phyloP scores from a whole-genome alignment of 1,139 yeast genomes.

The Yamadazyma dendronema region DNA sequence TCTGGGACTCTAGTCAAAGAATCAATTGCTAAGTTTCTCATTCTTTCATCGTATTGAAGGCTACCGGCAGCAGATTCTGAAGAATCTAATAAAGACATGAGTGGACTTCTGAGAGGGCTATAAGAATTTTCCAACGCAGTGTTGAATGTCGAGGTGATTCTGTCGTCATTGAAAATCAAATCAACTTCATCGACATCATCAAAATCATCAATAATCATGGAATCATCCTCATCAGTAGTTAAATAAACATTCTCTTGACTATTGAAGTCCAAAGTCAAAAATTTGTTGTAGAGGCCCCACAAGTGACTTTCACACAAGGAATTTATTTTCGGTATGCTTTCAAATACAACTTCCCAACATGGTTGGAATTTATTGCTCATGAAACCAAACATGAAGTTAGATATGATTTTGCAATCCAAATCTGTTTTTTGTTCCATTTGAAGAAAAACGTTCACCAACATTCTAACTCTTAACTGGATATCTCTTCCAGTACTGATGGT shows the following conservation, averaged over 20 bases:
- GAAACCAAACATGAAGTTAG: conserved; percentile 68
- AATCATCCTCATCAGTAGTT: conserved; percentile 16
- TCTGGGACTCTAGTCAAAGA: conserved; percentile 55
- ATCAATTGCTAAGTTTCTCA: conserved; percentile 49
- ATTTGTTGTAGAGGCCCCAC: conserved; percentile 54
- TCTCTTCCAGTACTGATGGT: conserved; percentile 73
- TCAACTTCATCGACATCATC: conserved; percentile 16
- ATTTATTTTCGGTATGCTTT: conserved; percentile 50
- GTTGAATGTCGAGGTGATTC: conserved; percentile 28
- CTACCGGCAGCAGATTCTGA: conserved; percentile 34
- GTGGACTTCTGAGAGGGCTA: conserved; percentile 18
- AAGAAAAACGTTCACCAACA: conserved; percentile 50
- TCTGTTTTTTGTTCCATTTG: conserved; percentile 27
- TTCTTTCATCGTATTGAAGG: conserved; percentile 32
- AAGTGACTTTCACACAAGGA: conserved; percentile 44
- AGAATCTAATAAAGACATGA: conserved; percentile 32
- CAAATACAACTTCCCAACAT: conserved; percentile 74
- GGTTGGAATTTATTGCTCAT: conserved; percentile 80
- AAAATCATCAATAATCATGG: conserved; percentile 16
- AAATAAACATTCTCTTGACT: conserved; percentile 15
- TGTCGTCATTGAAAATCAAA: conserved; percentile 32
- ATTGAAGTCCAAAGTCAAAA: conserved; percentile 35
- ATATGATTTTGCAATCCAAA: conserved; percentile 41
- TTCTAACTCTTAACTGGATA: conserved; percentile 66
- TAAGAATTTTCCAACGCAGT: conserved; percentile 21